These are phyloP conservation scores for Gymnopilus dilepis DNA, from an alignment of 768 basidiomycete species.

Conservation along the genomic window DNA sequence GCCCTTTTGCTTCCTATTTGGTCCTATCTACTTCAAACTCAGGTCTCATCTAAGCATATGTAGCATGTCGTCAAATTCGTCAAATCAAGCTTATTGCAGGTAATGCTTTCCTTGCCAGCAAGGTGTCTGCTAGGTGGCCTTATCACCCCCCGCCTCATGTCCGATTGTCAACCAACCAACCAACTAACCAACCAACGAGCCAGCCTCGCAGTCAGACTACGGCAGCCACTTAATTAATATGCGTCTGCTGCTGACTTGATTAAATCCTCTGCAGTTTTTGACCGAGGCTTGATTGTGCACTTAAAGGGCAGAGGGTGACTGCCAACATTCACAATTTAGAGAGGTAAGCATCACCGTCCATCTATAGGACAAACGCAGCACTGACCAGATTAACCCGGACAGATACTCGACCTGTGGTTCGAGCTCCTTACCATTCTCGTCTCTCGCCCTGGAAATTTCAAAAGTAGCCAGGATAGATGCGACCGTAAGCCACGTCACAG, in stretches of 20 bases:
- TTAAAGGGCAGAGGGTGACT: too few relatives aligned
- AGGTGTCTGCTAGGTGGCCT: too few relatives aligned
- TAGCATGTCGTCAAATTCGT: not conserved
- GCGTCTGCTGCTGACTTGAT: constrained; percentile 23
- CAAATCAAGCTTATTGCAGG: too few relatives aligned
- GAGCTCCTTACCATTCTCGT: constrained; percentile 31
- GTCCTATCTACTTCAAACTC: not conserved
- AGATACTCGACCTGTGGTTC: constrained; percentile 23
- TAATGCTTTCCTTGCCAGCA: too few relatives aligned
- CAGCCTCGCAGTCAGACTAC: too few relatives aligned
- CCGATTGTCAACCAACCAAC: not conserved
- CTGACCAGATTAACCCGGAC: constrained; percentile 29
- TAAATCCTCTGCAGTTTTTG: constrained; percentile 21
- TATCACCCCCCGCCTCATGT: not conserved
- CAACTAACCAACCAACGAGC: not conserved
- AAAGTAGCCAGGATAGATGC: constrained; percentile 40
- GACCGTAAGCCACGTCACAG: constrained; percentile 32
- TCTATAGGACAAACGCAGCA: not conserved
- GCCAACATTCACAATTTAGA: not conserved
- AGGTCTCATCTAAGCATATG: not conserved
- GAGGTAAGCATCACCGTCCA: not conserved
- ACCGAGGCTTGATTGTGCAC: constrained; percentile 35
- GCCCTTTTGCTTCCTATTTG: not conserved
- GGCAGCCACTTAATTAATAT: too few relatives aligned
- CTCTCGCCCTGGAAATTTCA: constrained; percentile 34